Base-by-base conservation (phyloP, 2,329 filamentous ascomycete species). In the Alternaria ventricosa region DNA sequence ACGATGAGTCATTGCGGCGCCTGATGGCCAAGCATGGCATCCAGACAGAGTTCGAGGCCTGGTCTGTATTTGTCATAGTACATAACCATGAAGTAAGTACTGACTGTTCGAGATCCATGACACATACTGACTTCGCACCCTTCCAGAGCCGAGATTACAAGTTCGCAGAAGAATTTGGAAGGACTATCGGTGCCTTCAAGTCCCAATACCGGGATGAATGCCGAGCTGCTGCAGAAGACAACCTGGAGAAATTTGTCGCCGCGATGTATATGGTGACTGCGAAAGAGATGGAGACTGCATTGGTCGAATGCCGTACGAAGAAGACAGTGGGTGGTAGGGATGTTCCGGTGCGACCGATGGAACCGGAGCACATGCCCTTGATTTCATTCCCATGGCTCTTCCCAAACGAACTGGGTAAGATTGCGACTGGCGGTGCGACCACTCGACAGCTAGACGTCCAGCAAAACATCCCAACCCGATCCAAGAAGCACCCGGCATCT, bases 331-430 rank as follows among this genome's bases (percentile, higher is more conserved):
- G 77, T 15, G 82, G 80, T 2, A 67, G 74, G 28, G 70, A 74
- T n/a, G 71, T 82, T 7, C 79, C 79, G 6, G 44, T 75, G 12
- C 76, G 80, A 22, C 76, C 74, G 20, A 80, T 81, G 73, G 81
- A 79, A 11, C 73, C 83, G 3, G 83, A 83, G 9, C 92, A 82
- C 3, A 90, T 94, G 85, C 95, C 96, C 0, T 83, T 98, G 9
- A 96, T 97, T 71, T 96, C 91, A 63, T 98, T 97, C 71, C 95
- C 96, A 0, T 99, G 96, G 96, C 83, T 98, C 2, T 97, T 98
- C 67, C 85, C 89, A 12, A 85, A 86, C 47, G 87, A 93, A 63
- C 83, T 97, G 5, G 90, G 91, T 1, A 85, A 85, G 51, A 89
- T 97, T 70, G 92, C 91, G 1, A 87, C 81, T 25, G 79, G 75